Conservation (phyloP, 2,329 filamentous ascomycete genomes). For the Xylariaceae sp. region DNA sequence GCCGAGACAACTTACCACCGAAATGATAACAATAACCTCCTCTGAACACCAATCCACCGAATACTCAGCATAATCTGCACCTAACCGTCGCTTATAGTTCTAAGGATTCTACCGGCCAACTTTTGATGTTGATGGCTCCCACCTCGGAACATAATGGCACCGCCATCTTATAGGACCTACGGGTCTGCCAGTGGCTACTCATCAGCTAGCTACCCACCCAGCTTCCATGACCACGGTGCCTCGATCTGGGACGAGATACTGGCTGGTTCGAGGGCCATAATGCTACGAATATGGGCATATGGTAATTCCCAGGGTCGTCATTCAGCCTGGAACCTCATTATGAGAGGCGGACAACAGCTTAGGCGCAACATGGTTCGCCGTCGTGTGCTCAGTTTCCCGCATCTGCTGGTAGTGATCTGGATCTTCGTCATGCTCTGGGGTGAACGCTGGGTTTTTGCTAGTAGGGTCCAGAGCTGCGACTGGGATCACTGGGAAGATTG, state of each 20-base stretch:
- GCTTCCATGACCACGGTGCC: slow-evolving; percentile 36
- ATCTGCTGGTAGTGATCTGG: slow-evolving; percentile 76
- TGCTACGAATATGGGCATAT: slow-evolving; percentile 49
- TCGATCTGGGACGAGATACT: slow-evolving; percentile 48
- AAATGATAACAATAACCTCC: too few relatives aligned
- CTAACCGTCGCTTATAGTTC: too few relatives aligned
- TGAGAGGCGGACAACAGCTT: slow-evolving; percentile 42
- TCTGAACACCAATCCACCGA: too few relatives aligned
- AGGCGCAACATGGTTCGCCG: slow-evolving; percentile 55
- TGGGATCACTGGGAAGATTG: slow-evolving; percentile 94
- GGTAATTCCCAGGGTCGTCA: slow-evolving; percentile 49
- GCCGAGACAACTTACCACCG: too few relatives aligned
- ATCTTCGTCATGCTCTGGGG: slow-evolving; percentile 80
- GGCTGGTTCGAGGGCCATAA: slow-evolving; percentile 36
- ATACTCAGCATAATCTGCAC: too few relatives aligned
- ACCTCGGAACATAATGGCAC: slow-evolving; percentile 40
- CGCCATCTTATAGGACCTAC: slow-evolving; percentile 47
- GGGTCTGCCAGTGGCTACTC: slow-evolving; percentile 26
- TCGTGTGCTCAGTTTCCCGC: slow-evolving; percentile 67
- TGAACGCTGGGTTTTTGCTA: slow-evolving; percentile 78
- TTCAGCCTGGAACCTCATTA: slow-evolving; percentile 41
- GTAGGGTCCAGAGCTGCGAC: slow-evolving; percentile 71
- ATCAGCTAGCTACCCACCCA: slow-evolving; percentile 27
- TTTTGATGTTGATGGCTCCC: slow-evolving; percentile 39
- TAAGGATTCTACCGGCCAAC: too few relatives aligned